These are phyloP conservation scores for Orbilia brochopaga DNA, from an alignment of 2,329 filamentous ascomycete species.

Conservation along the genomic window DNA sequence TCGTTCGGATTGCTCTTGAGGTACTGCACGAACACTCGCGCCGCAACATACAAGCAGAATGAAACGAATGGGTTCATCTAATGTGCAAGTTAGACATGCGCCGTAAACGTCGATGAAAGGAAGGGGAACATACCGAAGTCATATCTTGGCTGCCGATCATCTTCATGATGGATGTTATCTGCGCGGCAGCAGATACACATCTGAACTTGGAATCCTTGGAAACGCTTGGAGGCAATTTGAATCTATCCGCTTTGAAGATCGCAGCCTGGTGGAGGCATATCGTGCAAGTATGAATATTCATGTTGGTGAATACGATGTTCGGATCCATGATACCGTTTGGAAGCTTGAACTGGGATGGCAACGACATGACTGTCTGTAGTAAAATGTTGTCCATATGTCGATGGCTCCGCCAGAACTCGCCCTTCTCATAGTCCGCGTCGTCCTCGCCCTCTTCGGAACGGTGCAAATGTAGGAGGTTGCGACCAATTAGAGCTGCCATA, in stretches of 20 bases:
- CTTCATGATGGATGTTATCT: conserved; percentile 93
- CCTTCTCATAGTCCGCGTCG: conserved; percentile 80
- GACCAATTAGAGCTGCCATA: conserved; percentile 87
- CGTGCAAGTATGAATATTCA: conserved; percentile 94
- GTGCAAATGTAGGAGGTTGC: conserved; percentile 88
- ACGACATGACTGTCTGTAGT: conserved; percentile 79
- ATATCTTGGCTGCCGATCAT: conserved; percentile 91
- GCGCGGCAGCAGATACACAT: conserved; percentile 89
- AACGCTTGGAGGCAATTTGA: conserved; percentile 76
- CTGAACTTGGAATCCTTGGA: conserved; percentile 88
- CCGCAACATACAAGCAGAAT: conserved; percentile 94
- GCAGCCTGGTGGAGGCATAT: conserved; percentile 98
- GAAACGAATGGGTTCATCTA: conserved; percentile 96
- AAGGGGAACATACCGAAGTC: conserved; percentile 68
- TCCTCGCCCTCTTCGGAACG: conserved; percentile 80
- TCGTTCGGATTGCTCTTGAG: conserved; percentile 93
- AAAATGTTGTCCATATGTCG: conserved; percentile 86
- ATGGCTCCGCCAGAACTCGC: conserved; percentile 95
- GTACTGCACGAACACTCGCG: conserved; percentile 93
- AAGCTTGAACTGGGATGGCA: conserved; percentile 81
- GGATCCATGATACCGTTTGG: conserved; percentile 76
- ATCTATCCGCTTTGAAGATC: conserved; percentile 95
- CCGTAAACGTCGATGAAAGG: neutral
- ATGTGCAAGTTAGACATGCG: neutral
- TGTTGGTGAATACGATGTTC: conserved; percentile 91